Evolutionary conservation across 805 yeast species (phyloP), one percentile per base, ranked within the genome.

Genomic region (Zygotorulaspora chibaensis): DNA sequence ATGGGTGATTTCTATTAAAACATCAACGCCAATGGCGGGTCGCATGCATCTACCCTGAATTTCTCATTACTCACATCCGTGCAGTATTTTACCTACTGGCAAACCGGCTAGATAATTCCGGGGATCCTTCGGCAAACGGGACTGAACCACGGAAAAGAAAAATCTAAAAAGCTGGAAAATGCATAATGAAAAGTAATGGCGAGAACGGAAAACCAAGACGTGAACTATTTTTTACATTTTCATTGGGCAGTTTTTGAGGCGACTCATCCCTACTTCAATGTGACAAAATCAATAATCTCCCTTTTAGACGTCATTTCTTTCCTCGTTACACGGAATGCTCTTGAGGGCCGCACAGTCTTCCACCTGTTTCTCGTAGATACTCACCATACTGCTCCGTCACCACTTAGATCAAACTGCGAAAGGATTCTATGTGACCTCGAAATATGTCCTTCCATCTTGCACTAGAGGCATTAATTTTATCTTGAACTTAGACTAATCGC

Each of bases 51-150:
- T 33, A 33, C 36, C 36, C 36, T 16, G 36, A 33, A 33, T 16
- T 33, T 11, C 18, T 33, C 20, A 5, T 10, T 20, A 33, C 16
- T 16, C n/a, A 10, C 36, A 33, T 33, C 36, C 36, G 36, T 33
- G 36, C 36, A 33, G 16, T 33, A 13, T 16, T 33, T 29, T 29
- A 13, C 6, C 16, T 9, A 33, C 36, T 33, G 20, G 16, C 16
- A 33, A 33, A 33, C 36, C 36, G 36, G 36, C 36, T 33, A 13
- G 36, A 33, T 16, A 33, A 33, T 33, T 33, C 36, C 36, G 36
- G 36, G 36, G 36, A 33, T 13, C 20, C n/a, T 5, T 33, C 36
- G 36, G 36, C 36, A 33, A 33, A 13, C 36, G 4, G 7, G 4
- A 13, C 16, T 8, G 18, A 33, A 33, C 36, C 36, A 17, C 36